A percentile compares a stretch with the other conserved stretches of the same genome.
Evolutionary conservation across 2,329 filamentous ascomycete species (phyloP).

Genomic region (Fusarium aywerte): DNA sequence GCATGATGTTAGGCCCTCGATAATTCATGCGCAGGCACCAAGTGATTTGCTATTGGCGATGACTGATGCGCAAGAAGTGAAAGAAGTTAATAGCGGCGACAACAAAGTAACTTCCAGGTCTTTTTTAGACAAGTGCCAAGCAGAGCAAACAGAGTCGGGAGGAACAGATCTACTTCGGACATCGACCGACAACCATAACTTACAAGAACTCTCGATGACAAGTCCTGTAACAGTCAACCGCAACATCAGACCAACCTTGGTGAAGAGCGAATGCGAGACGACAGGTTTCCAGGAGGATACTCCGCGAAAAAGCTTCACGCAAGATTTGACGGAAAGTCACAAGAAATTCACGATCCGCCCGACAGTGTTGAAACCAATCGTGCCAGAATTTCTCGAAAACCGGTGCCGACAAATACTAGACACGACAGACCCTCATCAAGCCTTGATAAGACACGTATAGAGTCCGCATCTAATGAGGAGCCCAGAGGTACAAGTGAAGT

Average conservation of each 20-base stretch:
- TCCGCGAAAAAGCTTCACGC: constrained; percentile 11
- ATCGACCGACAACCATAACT: constrained; percentile 15
- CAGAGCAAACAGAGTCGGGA: constrained; percentile 25
- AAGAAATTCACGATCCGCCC: constrained; percentile 19
- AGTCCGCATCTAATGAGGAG: constrained; percentile 19
- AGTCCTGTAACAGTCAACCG: constrained; percentile 6
- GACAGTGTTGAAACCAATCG: not conserved
- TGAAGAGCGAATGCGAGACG: constrained; percentile 9
- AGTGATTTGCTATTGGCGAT: not conserved
- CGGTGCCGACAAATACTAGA: constrained; percentile 1
- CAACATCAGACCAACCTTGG: not conserved
- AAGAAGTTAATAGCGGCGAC: not conserved
- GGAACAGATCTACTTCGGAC: constrained; percentile 6
- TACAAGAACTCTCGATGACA: constrained; percentile 6
- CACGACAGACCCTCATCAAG: constrained; percentile 1
- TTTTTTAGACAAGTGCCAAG: constrained; percentile 54
- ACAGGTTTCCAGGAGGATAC: constrained; percentile 1
- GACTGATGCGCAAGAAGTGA: constrained; percentile 4
- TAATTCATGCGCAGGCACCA: not conserved
- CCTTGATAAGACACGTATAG: constrained; percentile 15
- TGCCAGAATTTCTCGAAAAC: constrained; percentile 17
- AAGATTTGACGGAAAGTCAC: constrained; percentile 24
- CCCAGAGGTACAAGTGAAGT: not conserved
- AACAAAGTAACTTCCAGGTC: constrained; percentile 5
- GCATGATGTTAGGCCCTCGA: not conserved